phyloP scores from a whole-genome alignment of 2,329 filamentous ascomycete species.

The Myriosclerotinia duriaeana region DNA sequence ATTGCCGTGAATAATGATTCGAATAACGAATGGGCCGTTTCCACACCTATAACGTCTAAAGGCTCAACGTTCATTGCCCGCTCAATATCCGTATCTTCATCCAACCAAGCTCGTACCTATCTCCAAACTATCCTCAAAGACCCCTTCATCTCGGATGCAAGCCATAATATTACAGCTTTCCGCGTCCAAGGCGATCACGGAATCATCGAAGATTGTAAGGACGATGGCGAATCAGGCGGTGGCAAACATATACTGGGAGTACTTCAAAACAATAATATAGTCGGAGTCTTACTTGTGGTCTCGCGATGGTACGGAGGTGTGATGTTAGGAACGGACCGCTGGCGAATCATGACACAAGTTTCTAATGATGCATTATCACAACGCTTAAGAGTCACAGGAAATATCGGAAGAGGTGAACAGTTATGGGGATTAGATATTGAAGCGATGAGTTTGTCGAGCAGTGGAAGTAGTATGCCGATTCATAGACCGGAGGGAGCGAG shows the following conservation, averaged over 20 bases:
- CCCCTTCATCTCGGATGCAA: conserved; percentile 53
- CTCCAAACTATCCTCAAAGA: conserved; percentile 52
- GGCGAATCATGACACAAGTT: conserved; percentile 60
- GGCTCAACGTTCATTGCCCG: conserved; percentile 59
- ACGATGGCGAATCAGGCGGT: conserved; percentile 62
- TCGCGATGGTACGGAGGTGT: conserved; percentile 63
- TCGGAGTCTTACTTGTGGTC: conserved; percentile 57
- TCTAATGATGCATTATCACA: conserved; percentile 56
- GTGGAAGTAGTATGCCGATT: conserved; percentile 62
- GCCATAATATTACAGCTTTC: conserved; percentile 51
- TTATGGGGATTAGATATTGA: conserved; percentile 62
- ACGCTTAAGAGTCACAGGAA: conserved; percentile 47
- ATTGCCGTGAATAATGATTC: not conserved
- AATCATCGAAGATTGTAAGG: conserved; percentile 41
- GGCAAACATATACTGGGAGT: conserved; percentile 57
- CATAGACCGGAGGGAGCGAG: conserved; percentile 70
- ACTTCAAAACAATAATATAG: conserved; percentile 52
- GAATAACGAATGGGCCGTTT: conserved; percentile 49
- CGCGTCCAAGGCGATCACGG: conserved; percentile 32
- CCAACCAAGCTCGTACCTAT: conserved; percentile 46
- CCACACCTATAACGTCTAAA: conserved; percentile 52
- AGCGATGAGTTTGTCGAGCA: conserved; percentile 42
- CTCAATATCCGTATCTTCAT: conserved; percentile 45
- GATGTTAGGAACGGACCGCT: conserved; percentile 61
- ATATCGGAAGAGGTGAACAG: conserved; percentile 50